Base-by-base conservation (phyloP, 2,329 filamentous ascomycete species). In the Tolypocladium endophyticum region DNA sequence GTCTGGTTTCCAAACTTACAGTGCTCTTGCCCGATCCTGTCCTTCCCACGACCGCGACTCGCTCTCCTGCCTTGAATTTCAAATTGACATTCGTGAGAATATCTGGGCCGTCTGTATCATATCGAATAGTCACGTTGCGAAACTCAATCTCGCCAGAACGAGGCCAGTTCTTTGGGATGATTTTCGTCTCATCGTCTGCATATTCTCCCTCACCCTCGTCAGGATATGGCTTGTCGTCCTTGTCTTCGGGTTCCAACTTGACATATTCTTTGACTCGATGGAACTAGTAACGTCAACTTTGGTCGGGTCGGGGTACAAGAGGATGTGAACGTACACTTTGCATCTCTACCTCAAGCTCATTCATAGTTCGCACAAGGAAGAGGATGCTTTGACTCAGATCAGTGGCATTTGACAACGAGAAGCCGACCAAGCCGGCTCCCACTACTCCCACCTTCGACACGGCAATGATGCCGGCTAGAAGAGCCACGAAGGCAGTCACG, bases 11-110 rank as follows among this genome's bases (percentile, higher is more conserved):
- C n/a, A 36, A 25, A 71, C 78, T 70, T 69, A 93, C 81, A 0
- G 90, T 95, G 57, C 87, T 91, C 72, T 96, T 96, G 4, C 91
- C 91, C 5, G 88, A 91, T 0, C 89, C 87, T 0, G 90, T 95
- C 12, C 90, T 84, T 2, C 91, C 91, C 14, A 92, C 88, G 25
- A 96, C 80, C 0, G 90, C 90, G 0, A 89, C 89, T 57, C 88
- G 87, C 58, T 89, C 87, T 1, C 90, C 89, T 0, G 87, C 88
- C 16, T 73, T 75, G 62, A 83, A 80, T 39, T 74, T 76, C 53
- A 83, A 72, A 61, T 76, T 81, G 58, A 83, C 70, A 39, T 80
- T 69, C 30, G 78, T 79, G 23, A 83, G 72, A 50, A 83, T 78
- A 59, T 81, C 74, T 55, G 75, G 73, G 23, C 78, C 71, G 60